Evolutionary conservation across 179 eudicot species (phyloP).

Genomic region (Nepenthes alata): DNA sequence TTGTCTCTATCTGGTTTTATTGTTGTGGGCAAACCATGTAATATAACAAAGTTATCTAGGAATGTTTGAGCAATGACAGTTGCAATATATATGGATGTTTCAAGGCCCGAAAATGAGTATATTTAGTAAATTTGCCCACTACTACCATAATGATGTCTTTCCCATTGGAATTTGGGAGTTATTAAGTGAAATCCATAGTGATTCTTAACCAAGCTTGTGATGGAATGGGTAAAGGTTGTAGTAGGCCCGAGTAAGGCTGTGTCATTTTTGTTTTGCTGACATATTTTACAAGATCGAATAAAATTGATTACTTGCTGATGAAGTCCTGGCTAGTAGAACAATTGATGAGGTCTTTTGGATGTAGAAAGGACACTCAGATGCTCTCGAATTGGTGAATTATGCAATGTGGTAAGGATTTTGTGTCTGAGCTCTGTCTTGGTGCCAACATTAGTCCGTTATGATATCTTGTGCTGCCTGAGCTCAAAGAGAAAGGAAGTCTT

Average conservation of each 20-base stretch:
- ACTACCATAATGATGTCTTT: background rate
- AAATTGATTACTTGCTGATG: background rate
- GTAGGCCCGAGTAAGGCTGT: background rate
- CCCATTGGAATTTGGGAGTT: background rate
- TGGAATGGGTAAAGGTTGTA: background rate
- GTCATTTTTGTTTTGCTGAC: background rate
- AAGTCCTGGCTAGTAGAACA: background rate
- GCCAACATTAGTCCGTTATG: background rate
- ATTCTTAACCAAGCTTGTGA: background rate
- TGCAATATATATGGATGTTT: background rate
- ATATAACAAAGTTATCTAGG: background rate
- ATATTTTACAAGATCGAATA: background rate
- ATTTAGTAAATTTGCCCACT: background rate
- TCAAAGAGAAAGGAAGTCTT: background rate
- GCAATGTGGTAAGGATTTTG: background rate
- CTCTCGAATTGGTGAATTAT: constrained; percentile 1
- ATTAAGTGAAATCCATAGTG: background rate
- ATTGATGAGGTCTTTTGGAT: background rate
- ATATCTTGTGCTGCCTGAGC: background rate
- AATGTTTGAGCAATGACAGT: background rate
- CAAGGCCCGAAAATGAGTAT: background rate
- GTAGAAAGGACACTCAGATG: constrained; percentile 3
- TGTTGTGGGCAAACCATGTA: background rate
- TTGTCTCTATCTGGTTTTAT: background rate
- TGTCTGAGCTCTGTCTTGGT: background rate